Evolutionary conservation across 371 early-diverging fungal species (phyloP), one percentile per base, ranked within the genome.

Genomic region (Entomophthora muscae): DNA sequence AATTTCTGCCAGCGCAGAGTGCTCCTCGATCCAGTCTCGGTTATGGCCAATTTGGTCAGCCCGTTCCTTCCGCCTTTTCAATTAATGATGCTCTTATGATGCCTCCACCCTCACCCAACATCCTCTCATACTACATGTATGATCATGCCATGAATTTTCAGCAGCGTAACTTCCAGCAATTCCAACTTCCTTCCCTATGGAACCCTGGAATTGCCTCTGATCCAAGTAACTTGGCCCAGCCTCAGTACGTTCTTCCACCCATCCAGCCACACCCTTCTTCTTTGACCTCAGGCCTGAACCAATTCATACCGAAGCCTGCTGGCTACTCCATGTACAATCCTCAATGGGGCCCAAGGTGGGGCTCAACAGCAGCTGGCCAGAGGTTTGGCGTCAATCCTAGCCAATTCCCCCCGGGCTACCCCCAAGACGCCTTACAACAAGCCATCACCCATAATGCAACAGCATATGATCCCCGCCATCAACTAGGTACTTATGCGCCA

Each of bases 101-200:
- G 23, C 74, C 76, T 53, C 76, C 76, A 17, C 73, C 76, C 22
- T 72, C 74, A 22, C 76, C 76, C 0, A 73, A 70, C 27, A 71
- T 73, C 23, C 65, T 75, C 1, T 73, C 73, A 42, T 73, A 73
- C 59, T 73, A 73, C 63, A 67, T 69, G 30, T 52, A 51, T 52
- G 63, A 63, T 55, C 53, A 63, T 31, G 32, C 22, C 17, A n/a
- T 32, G 30, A 26, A 52, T 32, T 63, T 28, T 24, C 55, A 63
- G 31, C 28, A 52, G 5, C 52, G 63, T 17, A 24, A 63, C 3
- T 63, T 54, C 24, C 22, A 63, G 1, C 51, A 22, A 26, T 24
- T 29, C 28, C 57, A 27, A 24, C 57, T 57, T 30, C 24, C 29
- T 17, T 3, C 24, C 1, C 57, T 24, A 3, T 57, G 57, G 28